Percentiles rank a stretch among this genome's conserved stretches.
Conservation (phyloP, 2,329 filamentous ascomycete genomes). For the Ophiocordyceps camponoti-saundersi region DNA sequence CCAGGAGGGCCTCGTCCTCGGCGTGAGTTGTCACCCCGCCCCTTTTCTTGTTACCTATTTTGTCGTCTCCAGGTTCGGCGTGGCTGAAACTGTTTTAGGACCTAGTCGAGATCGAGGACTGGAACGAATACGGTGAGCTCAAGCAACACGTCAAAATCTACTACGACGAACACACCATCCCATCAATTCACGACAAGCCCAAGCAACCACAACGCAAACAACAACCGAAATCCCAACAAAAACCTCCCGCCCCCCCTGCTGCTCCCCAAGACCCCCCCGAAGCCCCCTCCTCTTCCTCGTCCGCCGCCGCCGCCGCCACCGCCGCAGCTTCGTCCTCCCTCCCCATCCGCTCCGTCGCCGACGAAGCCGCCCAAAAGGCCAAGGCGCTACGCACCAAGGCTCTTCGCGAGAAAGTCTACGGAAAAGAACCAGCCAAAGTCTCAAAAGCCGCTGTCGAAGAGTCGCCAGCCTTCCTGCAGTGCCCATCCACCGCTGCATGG, state of each 20-base stretch:
- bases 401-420: conserved; percentile 37
- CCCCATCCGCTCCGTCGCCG: conserved; percentile 36
- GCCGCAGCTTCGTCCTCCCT: conserved; percentile 12
- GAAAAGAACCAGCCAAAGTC: conserved; percentile 16
- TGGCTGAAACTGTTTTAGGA: conserved; percentile 37
- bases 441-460: background rate
- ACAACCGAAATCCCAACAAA: conserved; percentile 1
- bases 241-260: conserved; percentile 9
- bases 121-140: conserved; percentile 97
- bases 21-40: conserved; percentile 48
- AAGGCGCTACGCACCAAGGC: conserved; percentile 39
- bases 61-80: background rate
- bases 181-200: conserved; percentile 34
- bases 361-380: conserved; percentile 49
- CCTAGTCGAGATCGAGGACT: conserved; percentile 86
- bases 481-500: background rate
- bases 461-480: background rate
- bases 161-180: conserved; percentile 44
- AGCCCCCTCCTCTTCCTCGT: conserved; percentile 6
- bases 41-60: background rate
- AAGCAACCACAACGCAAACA: background rate
- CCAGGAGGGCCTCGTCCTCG: conserved; percentile 71
- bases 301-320: background rate
- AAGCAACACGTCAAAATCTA: conserved; percentile 65
- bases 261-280: conserved; percentile 7